These are phyloP conservation scores for Cercospora citrullina DNA, from an alignment of 2,329 filamentous ascomycete genomes.

Conservation along the genomic window DNA sequence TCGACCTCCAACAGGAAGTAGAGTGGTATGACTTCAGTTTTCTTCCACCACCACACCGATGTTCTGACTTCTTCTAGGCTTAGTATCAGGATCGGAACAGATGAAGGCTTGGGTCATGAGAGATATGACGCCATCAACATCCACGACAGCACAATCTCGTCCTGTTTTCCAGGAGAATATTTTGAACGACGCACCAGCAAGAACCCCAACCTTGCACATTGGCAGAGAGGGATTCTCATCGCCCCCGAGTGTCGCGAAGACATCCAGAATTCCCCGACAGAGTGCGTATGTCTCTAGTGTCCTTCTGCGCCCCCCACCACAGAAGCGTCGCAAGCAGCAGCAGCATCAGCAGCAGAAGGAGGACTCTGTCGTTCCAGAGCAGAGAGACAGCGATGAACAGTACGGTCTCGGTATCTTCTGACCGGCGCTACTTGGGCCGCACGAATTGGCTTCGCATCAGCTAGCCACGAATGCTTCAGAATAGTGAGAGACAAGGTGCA, in stretches of 20 bases:
- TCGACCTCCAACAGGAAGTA: slow-evolving; percentile 23
- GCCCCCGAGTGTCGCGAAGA: neutral
- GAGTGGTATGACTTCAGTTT: slow-evolving; percentile 14
- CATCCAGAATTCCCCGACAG: neutral
- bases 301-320: neutral
- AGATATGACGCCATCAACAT: neutral
- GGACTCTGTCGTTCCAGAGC: neutral
- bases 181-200: slow-evolving; percentile 7
- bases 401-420: neutral
- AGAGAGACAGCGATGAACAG: neutral
- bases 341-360: neutral
- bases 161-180: slow-evolving; percentile 19
- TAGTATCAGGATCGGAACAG: slow-evolving; percentile 9
- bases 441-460: neutral
- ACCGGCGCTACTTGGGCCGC: neutral
- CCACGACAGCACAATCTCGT: neutral
- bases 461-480: neutral
- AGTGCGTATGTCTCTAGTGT: neutral
- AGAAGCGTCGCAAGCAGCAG: slow-evolving; percentile 7
- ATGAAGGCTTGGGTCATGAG: slow-evolving; percentile 8
- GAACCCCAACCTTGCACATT: slow-evolving; percentile 6
- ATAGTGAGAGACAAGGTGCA: neutral
- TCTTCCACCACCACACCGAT: neutral
- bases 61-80: slow-evolving; percentile 6
- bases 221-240: neutral